Conservation (phyloP, 257 asterid species). For the Solanum dulcamara region DNA sequence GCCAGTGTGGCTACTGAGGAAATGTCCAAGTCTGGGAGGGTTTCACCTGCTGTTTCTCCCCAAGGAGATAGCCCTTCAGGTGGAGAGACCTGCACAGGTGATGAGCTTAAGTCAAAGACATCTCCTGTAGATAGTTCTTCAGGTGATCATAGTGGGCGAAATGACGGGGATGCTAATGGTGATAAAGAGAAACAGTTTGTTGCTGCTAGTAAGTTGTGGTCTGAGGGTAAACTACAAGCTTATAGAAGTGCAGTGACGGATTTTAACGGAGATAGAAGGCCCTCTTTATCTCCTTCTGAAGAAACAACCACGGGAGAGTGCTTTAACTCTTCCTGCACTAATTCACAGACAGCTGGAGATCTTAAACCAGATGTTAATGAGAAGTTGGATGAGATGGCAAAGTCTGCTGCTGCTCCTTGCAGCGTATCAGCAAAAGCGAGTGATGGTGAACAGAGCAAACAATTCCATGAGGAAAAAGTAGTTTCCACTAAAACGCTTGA, state of each 20-base stretch:
- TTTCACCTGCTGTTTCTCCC: conserved; percentile 20
- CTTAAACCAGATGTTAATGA: conserved; percentile 4
- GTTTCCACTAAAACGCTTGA: conserved; percentile 2
- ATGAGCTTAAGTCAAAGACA: conserved; percentile 27
- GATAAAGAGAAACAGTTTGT: conserved; percentile 20
- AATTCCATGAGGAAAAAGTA: conserved; percentile 8
- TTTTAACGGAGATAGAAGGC: conserved; percentile 2
- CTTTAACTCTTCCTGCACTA: conserved; percentile 3
- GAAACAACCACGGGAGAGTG: conserved; percentile 9
- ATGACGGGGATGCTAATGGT: conserved; percentile 9
- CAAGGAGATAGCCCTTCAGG: conserved; percentile 19
- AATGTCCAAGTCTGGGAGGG: conserved; percentile 34
- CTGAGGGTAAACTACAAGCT: conserved; percentile 4
- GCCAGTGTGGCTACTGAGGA: conserved; percentile 61
- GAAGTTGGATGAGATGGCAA: conserved; percentile 10
- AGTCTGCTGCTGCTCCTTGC: background rate
- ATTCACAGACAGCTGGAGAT: conserved; percentile 8
- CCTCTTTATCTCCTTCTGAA: background rate
- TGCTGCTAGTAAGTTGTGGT: background rate
- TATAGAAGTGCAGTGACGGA: background rate
- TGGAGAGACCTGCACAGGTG: conserved; percentile 21
- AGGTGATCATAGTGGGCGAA: background rate
- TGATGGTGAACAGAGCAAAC: conserved; percentile 12
- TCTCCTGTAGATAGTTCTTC: conserved; percentile 1
- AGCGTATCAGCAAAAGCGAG: conserved; percentile 6